A percentile compares a stretch with the other conserved stretches of the same genome.
Evolutionary conservation across 345 rosid genomes (phyloP).

Genomic region (Reutealis trisperma): DNA sequence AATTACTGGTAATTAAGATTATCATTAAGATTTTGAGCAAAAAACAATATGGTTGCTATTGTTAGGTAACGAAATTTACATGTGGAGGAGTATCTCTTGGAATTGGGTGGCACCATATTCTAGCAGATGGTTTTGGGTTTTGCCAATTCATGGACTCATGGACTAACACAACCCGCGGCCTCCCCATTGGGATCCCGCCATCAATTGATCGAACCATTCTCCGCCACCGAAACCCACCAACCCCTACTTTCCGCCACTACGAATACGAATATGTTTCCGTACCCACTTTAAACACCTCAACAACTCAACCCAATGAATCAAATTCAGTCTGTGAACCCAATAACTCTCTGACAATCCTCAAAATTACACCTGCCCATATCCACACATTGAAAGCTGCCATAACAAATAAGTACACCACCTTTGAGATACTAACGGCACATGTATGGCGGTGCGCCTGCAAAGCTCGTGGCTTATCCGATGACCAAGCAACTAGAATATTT

Average conservation of each 20-base stretch:
- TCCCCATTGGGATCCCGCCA: neutral
- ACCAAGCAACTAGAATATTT: constrained; percentile 10
- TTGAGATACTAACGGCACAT: constrained; percentile 11
- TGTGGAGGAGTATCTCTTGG: constrained; percentile 25
- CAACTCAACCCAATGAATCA: neutral
- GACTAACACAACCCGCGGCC: constrained; percentile 9
- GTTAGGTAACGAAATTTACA: constrained; percentile 7
- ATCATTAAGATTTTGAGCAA: no score
- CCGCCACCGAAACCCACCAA: neutral
- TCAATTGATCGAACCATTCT: constrained; percentile 15
- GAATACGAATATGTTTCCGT: neutral
- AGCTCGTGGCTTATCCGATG: constrained; percentile 6
- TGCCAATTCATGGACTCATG: constrained; percentile 8
- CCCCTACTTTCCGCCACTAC: neutral
- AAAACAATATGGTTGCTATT: neutral
- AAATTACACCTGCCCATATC: neutral
- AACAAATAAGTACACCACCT: neutral
- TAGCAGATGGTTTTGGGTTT: constrained; percentile 1
- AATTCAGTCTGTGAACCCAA: neutral
- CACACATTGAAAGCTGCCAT: neutral
- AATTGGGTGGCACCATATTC: neutral
- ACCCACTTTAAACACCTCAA: neutral
- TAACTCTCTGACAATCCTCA: neutral
- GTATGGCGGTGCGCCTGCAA: constrained; percentile 20
- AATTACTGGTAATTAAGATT: no score